Base-by-base conservation (phyloP, 768 basidiomycete species). In the Sistotremastrum niveocremeum region DNA sequence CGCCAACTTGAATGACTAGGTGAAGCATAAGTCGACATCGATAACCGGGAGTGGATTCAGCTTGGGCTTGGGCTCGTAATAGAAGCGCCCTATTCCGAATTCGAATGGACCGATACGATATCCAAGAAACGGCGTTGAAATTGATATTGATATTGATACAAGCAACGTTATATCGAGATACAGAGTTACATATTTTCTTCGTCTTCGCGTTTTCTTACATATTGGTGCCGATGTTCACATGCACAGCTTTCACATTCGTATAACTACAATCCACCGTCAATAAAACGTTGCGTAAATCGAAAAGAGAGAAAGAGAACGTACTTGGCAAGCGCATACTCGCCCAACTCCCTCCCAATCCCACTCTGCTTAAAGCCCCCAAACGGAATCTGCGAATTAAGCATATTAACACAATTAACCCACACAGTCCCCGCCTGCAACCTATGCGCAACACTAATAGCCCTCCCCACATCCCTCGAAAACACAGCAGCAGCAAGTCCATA, bases 401-500 rank as follows among this genome's bases (percentile, higher is more conserved):
- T 58, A 55, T 75, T 74, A 40, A 61, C 64, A 48, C 69, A 70
- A 56, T 77, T 77, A 34, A 81, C 68, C 81, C 83, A 90, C 3
- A 71, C 75, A 4, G 86, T 89, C 34, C 91, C 91, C 4, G 87
- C 84, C 55, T 84, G 73, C 49, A 97, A 66, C 48, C 63, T 70
- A 59, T 87, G 79, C 6, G 86, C 84, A 2, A 79, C 76, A 48
- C 67, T 65, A 45, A 93, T 63, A 0, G 85, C 88, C 30, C 81
- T 72, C 52, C 73, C 76, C 66, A 94, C 62, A 62, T 93, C 72
- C 56, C 76, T 69, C 34, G 84, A 79, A 71, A 91, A 95, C 45
- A 98, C 78, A 6, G 84, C 83, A 2, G 84, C 79, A 9, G 88
- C 89, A 39, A 95, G 76, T 48, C 93, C 93, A 61, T 91, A 94